Evolutionary conservation across 768 basidiomycete species (phyloP).

Genomic region (Goffeauzyma gilvescens): DNA sequence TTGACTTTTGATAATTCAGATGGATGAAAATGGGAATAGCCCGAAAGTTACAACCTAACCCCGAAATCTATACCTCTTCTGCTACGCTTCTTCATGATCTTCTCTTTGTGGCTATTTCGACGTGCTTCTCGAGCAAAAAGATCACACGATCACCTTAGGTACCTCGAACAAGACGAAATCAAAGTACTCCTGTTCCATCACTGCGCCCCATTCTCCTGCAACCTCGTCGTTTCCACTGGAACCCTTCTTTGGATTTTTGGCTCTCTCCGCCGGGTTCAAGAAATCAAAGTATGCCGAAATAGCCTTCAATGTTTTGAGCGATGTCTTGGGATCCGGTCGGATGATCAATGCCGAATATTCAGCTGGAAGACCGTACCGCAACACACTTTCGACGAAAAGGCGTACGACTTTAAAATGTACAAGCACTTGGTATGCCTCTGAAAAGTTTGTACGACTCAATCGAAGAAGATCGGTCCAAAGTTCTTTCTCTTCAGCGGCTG

Average conservation of each 20-base stretch:
- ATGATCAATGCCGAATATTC: constrained; percentile 65
- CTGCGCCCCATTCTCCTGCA: constrained; percentile 70
- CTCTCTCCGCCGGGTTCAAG: constrained; percentile 50
- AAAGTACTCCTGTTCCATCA: constrained; percentile 89
- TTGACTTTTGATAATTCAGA: no score
- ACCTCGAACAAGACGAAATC: constrained; percentile 90
- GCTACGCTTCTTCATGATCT: no score
- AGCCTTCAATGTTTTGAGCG: constrained; percentile 54
- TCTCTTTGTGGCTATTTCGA: no score
- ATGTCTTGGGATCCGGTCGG: constrained; percentile 69
- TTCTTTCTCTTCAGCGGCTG: constrained; percentile 77
- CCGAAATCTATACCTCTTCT: no score
- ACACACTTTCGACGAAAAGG: constrained; percentile 81
- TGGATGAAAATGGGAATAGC: no score
- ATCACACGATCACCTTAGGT: constrained; percentile 47
- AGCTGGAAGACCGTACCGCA: constrained; percentile 86
- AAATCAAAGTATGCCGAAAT: constrained; percentile 65
- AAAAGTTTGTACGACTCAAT: constrained; percentile 83
- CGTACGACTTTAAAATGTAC: constrained; percentile 83
- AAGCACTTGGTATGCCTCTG: constrained; percentile 82
- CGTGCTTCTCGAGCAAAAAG: no score
- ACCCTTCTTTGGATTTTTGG: constrained; percentile 31
- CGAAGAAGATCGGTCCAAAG: constrained; percentile 89
- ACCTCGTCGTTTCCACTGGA: constrained; percentile 42
- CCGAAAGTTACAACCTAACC: no score